Evolutionary conservation across 2,329 filamentous ascomycete species (phyloP).

Genomic region (Pezicula carpinea): DNA sequence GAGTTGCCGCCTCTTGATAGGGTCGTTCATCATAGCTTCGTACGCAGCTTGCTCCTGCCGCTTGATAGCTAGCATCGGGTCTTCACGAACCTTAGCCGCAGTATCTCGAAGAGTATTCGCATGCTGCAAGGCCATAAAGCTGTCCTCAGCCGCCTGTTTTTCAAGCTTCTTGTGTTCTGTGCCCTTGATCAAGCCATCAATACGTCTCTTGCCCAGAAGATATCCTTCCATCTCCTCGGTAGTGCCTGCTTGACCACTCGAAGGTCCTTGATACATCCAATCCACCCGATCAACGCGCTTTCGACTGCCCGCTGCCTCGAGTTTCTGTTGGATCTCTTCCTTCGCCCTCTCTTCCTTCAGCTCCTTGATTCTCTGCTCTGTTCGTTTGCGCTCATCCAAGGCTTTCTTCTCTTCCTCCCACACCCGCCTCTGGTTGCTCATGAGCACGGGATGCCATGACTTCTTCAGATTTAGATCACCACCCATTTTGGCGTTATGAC

Average conservation of each 20-base stretch:
- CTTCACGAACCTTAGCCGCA: conserved; percentile 80
- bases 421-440: conserved; percentile 85
- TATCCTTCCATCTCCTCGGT: conserved; percentile 92
- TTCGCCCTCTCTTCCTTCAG: conserved; percentile 89
- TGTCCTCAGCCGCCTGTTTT: conserved; percentile 62
- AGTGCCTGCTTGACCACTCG: conserved; percentile 67
- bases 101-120: conserved; percentile 76
- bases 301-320: conserved; percentile 81
- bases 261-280: conserved; percentile 96
- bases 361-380: conserved; percentile 86
- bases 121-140: conserved; percentile 57
- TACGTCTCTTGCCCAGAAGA: conserved; percentile 83
- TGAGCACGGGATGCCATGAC: conserved; percentile 87
- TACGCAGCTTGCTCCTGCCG: conserved; percentile 82
- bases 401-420: conserved; percentile 91
- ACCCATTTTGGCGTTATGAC: conserved; percentile 63
- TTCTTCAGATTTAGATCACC: conserved; percentile 95
- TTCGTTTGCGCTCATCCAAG: conserved; percentile 89
- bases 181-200: conserved; percentile 81
- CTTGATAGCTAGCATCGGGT: conserved; percentile 91
- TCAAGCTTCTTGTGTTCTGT: conserved; percentile 76
- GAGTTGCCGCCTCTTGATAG: conserved; percentile 61
- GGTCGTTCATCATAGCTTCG: conserved; percentile 75
- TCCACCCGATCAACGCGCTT: conserved; percentile 82
- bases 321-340: conserved; percentile 84